Conservation (phyloP, 176 grass and related monocot genomes). For the Avena atlantica region DNA sequence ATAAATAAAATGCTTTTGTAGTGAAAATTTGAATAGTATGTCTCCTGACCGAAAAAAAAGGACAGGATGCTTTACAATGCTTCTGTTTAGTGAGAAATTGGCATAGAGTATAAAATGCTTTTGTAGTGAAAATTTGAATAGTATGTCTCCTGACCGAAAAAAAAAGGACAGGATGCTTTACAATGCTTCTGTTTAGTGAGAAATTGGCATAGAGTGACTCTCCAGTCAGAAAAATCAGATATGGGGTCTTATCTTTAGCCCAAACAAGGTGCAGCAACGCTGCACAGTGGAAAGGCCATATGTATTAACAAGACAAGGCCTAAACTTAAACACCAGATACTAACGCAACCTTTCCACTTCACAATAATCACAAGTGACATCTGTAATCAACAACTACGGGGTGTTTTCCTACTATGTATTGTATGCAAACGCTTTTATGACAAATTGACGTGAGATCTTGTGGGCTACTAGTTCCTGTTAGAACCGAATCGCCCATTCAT, state of each 20-base stretch:
- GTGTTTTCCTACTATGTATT: not conserved
- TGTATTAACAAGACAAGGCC: not conserved
- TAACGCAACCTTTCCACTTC: conserved; percentile 4
- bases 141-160: too few species aligned
- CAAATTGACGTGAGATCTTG: not conserved
- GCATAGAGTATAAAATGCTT: not conserved
- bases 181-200: conserved; percentile 3
- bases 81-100: not conserved
- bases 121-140: too few species aligned
- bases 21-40: not conserved
- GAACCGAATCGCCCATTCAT: not conserved
- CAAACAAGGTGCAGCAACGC: not conserved
- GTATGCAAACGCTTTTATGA: not conserved
- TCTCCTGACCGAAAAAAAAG: not conserved
- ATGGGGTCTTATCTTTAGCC: not conserved
- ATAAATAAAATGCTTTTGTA: conserved; percentile 14
- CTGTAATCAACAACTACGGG: not conserved
- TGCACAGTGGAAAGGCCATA: not conserved
- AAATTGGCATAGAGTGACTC: not conserved
- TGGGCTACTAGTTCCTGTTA: not conserved
- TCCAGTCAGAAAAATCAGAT: not conserved
- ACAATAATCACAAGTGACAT: not conserved
- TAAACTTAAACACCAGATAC: conserved; percentile 8
- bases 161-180: not conserved
- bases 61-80: not conserved